Percentiles rank a stretch among this genome's conserved stretches.
These are phyloP conservation scores for Suillus americanus DNA, from an alignment of 768 basidiomycete species.

Conservation along the genomic window DNA sequence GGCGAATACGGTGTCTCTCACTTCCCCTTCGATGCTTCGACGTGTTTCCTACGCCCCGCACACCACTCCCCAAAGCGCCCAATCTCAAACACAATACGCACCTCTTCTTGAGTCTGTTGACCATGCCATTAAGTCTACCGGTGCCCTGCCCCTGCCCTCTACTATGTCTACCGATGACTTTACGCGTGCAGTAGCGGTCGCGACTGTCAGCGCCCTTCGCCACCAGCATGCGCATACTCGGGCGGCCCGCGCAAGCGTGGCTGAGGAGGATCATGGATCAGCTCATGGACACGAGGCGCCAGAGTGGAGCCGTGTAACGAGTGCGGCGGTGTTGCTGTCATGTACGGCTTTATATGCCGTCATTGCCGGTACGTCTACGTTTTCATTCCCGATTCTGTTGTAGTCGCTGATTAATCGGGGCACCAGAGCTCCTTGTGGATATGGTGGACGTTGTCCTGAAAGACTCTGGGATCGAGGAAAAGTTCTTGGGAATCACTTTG, in stretches of 20 bases:
- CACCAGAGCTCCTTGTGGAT: constrained; percentile 85
- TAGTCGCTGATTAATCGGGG: not conserved
- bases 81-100: constrained; percentile 32
- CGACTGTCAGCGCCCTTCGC: constrained; percentile 86
- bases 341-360: constrained; percentile 94
- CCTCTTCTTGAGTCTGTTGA: constrained; percentile 81
- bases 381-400: constrained; percentile 9
- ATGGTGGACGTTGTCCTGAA: constrained; percentile 93
- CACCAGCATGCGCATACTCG: constrained; percentile 67
- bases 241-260: constrained; percentile 43
- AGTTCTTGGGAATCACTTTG: constrained; percentile 93
- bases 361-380: constrained; percentile 75
- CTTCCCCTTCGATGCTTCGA: constrained; percentile 43
- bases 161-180: constrained; percentile 84
- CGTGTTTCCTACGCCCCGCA: constrained; percentile 58
- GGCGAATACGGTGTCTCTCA: constrained; percentile 39
- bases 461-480: constrained; percentile 93
- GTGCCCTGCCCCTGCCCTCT: constrained; percentile 54
- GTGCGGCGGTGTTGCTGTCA: constrained; percentile 83
- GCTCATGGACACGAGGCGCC: constrained; percentile 91
- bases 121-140: constrained; percentile 63
- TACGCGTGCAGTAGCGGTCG: constrained; percentile 89
- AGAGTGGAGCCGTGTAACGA: constrained; percentile 89
- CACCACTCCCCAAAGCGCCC: constrained; percentile 29
- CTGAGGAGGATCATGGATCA: constrained; percentile 46